phyloP scores from a whole-genome alignment of 176 grass and related monocot genomes.

The Paspalum notatum region DNA sequence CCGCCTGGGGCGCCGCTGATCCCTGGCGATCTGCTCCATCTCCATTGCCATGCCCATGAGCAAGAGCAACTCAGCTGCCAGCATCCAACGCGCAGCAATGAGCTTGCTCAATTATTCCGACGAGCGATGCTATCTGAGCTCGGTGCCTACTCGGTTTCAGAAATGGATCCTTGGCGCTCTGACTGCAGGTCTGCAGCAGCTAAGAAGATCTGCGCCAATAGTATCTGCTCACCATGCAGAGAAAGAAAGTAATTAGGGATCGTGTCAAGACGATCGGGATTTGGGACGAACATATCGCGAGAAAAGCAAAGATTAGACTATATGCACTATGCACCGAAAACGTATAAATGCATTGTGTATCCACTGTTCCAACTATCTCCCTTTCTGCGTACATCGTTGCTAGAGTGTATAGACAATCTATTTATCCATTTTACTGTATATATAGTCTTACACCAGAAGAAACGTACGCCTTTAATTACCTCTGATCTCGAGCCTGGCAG shows the following conservation, averaged over 20 bases:
- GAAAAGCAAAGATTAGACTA: too few relatives aligned
- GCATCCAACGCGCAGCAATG: slow-evolving; percentile 23
- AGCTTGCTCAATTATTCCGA: not conserved
- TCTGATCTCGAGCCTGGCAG: slow-evolving; percentile 1
- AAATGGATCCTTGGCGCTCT: not conserved
- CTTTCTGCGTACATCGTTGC: too few relatives aligned
- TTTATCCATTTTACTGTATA: too few relatives aligned
- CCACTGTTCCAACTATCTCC: too few relatives aligned
- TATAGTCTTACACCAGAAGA: not conserved
- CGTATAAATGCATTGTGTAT: too few relatives aligned
- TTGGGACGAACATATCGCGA: not conserved
- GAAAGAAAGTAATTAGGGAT: not conserved
- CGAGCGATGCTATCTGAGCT: not conserved
- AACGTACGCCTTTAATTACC: too few relatives aligned
- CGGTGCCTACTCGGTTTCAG: not conserved
- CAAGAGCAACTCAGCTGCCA: not conserved
- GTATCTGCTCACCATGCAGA: not conserved
- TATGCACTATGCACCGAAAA: too few relatives aligned
- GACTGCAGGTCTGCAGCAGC: not conserved
- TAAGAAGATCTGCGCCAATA: not conserved
- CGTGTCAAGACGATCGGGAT: not conserved
- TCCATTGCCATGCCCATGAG: slow-evolving; percentile 5
- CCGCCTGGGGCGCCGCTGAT: not conserved
- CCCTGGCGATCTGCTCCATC: not conserved
- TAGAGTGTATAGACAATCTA: too few relatives aligned